phyloP scores from a whole-genome alignment of 768 basidiomycete genomes.

The Rubroboletus pulcherrimus region DNA sequence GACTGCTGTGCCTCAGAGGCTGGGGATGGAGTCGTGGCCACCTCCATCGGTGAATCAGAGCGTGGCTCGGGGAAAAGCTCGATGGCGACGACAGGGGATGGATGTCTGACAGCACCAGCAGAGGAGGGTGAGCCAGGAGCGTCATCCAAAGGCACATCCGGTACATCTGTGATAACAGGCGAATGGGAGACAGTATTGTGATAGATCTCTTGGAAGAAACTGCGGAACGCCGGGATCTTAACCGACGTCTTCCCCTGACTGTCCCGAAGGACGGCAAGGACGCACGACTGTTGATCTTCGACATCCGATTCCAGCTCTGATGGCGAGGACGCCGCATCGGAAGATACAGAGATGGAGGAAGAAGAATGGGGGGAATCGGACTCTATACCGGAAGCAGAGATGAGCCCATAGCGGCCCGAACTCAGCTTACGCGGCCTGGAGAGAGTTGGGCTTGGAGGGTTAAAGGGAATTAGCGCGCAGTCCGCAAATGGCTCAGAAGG shows the following conservation, averaged over 20 bases:
- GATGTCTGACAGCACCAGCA: neutral
- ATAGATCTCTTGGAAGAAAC: constrained; percentile 30
- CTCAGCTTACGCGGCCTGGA: constrained; percentile 30
- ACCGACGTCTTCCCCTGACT: constrained; percentile 14
- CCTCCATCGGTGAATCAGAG: constrained; percentile 48
- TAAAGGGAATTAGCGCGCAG: constrained; percentile 11
- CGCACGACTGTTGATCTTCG: constrained; percentile 41
- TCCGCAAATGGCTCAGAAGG: constrained; percentile 19
- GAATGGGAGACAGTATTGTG: constrained; percentile 9
- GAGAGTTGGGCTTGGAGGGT: constrained; percentile 28
- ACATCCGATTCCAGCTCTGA: constrained; percentile 49
- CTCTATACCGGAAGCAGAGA: constrained; percentile 30
- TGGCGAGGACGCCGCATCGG: constrained; percentile 28
- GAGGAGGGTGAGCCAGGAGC: constrained; percentile 6
- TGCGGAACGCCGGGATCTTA: constrained; percentile 32
- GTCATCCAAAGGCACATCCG: constrained; percentile 10
- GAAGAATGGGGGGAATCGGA: constrained; percentile 29
- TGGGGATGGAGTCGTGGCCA: constrained; percentile 36
- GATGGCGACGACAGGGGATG: constrained; percentile 17
- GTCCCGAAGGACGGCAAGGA: constrained; percentile 14
- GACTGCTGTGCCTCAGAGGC: constrained; percentile 16
- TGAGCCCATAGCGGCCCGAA: constrained; percentile 65
- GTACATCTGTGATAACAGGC: constrained; percentile 10
- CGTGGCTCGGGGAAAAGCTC: constrained; percentile 28
- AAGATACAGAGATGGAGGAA: constrained; percentile 42